Evolutionary conservation across 176 grass and related monocot genomes (phyloP), one percentile per base, ranked within the genome.

Genomic region (Dactylis glomerata): DNA sequence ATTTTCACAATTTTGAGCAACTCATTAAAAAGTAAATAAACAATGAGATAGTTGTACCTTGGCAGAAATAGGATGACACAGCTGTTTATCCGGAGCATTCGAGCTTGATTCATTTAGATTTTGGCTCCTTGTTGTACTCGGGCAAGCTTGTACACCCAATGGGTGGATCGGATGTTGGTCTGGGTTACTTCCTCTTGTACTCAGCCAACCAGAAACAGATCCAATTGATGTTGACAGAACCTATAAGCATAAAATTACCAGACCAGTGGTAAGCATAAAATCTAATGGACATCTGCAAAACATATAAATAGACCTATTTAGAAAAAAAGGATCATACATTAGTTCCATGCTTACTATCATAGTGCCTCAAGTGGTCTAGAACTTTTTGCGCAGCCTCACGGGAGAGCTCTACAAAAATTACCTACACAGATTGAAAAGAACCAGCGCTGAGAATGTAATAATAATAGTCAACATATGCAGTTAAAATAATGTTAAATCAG

Each of bases 391-490:
- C 75, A 44, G 78, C 81, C 58, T 59, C 83, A 40, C 88, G 84
- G 20, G 75, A 85, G 58, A 86, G 77, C 84, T 94, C 92, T 10
- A 67, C 13, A 73, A 89, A 94, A 44, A 88, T 44, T 81, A 89
- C 86, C 86, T 89, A 73, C 75, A 78, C 11, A 28, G 19, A 13
- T 76, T 82, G 54, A 83, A 80, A 68, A 78, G 28, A 17, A 40
- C 20, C 36, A 69, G 5, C 45, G 82, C 17, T 50, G 12, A 58
- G 3, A 58, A 24, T 62, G 13, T 26, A 71, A 66, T 41, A 41
- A 68, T 36, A 75, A 34, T 44, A 1, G 47, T 50, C 6, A 31
- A 41, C 44, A 30, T 68, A 68, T 9, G 8, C 56, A 26, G 3
- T 26, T n/a, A 58, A 80, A 62, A 67, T 64, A 47, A 46, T 28